These are phyloP conservation scores for Voacanga thouarsii DNA, from an alignment of 257 asterid genomes.

Conservation along the genomic window DNA sequence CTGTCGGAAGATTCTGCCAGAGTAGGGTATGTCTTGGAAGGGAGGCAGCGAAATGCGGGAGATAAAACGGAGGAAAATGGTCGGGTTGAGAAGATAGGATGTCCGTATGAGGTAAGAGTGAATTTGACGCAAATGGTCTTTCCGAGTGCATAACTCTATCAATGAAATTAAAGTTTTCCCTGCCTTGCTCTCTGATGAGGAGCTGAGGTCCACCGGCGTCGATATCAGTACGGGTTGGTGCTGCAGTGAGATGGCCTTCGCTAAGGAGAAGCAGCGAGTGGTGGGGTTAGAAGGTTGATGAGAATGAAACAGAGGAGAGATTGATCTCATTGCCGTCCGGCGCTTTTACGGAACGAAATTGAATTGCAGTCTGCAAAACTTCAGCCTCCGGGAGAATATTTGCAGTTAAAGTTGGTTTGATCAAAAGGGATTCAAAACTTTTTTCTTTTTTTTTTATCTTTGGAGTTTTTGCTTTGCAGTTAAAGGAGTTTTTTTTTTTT, in stretches of 20 bases:
- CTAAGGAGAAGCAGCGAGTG: not conserved
- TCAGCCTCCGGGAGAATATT: not conserved
- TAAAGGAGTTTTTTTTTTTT: too few species aligned
- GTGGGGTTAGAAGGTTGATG: not conserved
- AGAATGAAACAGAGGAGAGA: not conserved
- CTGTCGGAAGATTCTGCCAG: constrained; percentile 34
- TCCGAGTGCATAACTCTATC: constrained; percentile 49
- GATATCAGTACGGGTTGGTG: not conserved
- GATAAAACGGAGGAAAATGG: constrained; percentile 56
- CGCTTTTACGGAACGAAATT: not conserved
- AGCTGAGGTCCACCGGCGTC: not conserved
- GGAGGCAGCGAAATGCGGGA: constrained; percentile 56
- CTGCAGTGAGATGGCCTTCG: not conserved
- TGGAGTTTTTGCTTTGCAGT: too few species aligned
- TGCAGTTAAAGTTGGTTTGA: not conserved
- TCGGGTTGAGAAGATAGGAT: constrained; percentile 38
- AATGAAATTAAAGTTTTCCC: constrained; percentile 46
- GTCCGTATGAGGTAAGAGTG: constrained; percentile 62
- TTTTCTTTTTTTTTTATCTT: too few species aligned
- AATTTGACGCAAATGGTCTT: constrained; percentile 56
- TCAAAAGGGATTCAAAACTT: too few species aligned
- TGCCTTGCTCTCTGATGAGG: constrained; percentile 1
- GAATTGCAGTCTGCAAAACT: not conserved
- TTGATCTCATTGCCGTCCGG: constrained; percentile 2
- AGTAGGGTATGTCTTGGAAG: constrained; percentile 48